These are phyloP conservation scores for Pulveroboletus sp. DNA, from an alignment of 768 basidiomycete genomes.

Conservation along the genomic window DNA sequence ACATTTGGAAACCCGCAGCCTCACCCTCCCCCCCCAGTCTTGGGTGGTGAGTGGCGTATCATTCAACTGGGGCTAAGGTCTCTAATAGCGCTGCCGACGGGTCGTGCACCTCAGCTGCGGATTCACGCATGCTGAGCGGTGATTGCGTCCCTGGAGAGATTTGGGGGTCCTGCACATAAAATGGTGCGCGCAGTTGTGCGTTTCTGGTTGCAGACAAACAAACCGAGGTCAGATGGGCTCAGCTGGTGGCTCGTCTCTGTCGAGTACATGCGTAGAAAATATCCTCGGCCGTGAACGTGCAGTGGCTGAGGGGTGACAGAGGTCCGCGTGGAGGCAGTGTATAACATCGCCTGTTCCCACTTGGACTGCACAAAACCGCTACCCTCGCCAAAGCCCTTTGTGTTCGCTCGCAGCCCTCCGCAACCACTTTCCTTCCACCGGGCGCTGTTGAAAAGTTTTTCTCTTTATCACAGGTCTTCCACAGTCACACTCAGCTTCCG, in stretches of 20 bases:
- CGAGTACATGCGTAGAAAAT: background rate
- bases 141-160: background rate
- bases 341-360: slow-evolving; percentile 32
- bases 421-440: slow-evolving; percentile 9
- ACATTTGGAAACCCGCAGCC: no score
- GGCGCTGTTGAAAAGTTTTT: slow-evolving; percentile 8
- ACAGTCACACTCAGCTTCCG: background rate
- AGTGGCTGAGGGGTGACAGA: slow-evolving; percentile 24
- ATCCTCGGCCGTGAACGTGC: background rate
- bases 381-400: slow-evolving; percentile 4
- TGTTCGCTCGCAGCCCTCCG: slow-evolving; percentile 20
- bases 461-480: slow-evolving; percentile 7
- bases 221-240: no score
- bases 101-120: no score
- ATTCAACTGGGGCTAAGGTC: no score
- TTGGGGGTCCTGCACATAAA: background rate
- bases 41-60: no score
- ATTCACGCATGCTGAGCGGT: background rate
- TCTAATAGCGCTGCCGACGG: no score
- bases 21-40: no score
- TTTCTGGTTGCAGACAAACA: no score
- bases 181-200: background rate
- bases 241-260: no score
- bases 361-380: slow-evolving; percentile 25
- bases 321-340: slow-evolving; percentile 29